Conservation (phyloP, 345 rosid species). For the Ceriops zippeliana region DNA sequence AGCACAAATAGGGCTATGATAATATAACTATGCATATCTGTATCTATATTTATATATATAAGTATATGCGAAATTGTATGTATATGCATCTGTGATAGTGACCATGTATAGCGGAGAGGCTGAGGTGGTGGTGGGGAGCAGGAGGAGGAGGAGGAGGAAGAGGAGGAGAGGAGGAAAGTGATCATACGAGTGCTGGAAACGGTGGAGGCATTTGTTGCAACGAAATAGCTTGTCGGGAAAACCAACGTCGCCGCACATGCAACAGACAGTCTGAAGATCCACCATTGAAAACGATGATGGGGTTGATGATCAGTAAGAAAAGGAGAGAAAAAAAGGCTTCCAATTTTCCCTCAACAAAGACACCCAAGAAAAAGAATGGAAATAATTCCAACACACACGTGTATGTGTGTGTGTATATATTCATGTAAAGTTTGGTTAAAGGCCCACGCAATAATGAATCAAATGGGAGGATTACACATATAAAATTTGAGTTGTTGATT, state of each 20-base stretch:
- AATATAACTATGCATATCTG: not conserved
- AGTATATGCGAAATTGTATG: not conserved
- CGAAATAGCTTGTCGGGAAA: constrained; percentile 94
- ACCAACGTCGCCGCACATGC: constrained; percentile 99
- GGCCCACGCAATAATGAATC: too few relatives aligned
- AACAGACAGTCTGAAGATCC: constrained; percentile 79
- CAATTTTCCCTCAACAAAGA: not conserved
- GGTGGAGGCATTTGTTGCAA: constrained; percentile 78
- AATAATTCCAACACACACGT: not conserved
- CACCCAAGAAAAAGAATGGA: not conserved
- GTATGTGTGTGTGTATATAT: not conserved
- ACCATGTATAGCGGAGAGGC: not conserved
- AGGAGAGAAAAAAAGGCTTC: not conserved
- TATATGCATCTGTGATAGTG: not conserved
- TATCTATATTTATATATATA: not conserved
- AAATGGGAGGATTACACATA: too few relatives aligned
- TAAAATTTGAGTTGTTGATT: too few relatives aligned
- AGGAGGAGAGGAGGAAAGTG: not conserved
- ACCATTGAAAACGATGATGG: constrained; percentile 41
- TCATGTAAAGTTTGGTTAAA: not conserved
- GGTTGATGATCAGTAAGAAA: too few relatives aligned
- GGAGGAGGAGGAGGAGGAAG: not conserved
- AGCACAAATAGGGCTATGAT: not conserved
- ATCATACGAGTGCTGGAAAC: constrained; percentile 89
- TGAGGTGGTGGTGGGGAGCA: not conserved